Conservation (phyloP, 352 stramenopile species). For the Phytopythium mirpurense region DNA sequence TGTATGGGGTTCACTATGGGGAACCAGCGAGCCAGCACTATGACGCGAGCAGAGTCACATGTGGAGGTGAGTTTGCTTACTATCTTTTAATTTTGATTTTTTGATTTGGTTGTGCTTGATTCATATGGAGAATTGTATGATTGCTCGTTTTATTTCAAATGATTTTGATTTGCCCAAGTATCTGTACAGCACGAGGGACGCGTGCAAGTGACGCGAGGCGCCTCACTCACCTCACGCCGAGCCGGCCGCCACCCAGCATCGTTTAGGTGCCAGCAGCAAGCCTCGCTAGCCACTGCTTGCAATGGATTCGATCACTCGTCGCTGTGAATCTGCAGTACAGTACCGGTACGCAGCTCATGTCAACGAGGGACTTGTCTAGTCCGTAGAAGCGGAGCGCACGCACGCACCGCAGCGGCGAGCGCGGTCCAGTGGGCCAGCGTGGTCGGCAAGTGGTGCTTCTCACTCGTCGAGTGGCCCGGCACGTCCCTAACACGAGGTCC, state of each 20-base stretch:
- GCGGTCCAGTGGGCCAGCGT: conserved; percentile 52
- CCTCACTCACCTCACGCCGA: background rate
- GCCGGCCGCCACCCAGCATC: too few species aligned
- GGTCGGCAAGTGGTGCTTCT: conserved; percentile 39
- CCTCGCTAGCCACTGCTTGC: too few species aligned
- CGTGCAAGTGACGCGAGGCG: background rate
- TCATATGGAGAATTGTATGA: background rate
- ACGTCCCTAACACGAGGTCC: too few species aligned
- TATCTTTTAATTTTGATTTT: background rate
- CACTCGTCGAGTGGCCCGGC: conserved; percentile 42
- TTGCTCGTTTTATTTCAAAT: background rate
- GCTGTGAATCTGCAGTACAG: conserved; percentile 2
- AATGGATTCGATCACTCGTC: conserved; percentile 1
- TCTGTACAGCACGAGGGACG: background rate
- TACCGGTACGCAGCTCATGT: too few species aligned
- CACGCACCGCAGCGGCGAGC: conserved; percentile 55
- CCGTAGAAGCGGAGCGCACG: background rate
- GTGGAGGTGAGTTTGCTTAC: background rate
- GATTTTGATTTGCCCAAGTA: background rate
- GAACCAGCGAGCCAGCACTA: background rate
- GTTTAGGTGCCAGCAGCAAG: too few species aligned
- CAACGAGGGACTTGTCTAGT: background rate
- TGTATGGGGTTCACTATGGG: too few species aligned
- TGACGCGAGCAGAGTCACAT: conserved; percentile 3
- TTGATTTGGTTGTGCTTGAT: background rate